These are phyloP conservation scores for Pythium aquatile DNA, from an alignment of 352 stramenopile species.

Conservation along the genomic window DNA sequence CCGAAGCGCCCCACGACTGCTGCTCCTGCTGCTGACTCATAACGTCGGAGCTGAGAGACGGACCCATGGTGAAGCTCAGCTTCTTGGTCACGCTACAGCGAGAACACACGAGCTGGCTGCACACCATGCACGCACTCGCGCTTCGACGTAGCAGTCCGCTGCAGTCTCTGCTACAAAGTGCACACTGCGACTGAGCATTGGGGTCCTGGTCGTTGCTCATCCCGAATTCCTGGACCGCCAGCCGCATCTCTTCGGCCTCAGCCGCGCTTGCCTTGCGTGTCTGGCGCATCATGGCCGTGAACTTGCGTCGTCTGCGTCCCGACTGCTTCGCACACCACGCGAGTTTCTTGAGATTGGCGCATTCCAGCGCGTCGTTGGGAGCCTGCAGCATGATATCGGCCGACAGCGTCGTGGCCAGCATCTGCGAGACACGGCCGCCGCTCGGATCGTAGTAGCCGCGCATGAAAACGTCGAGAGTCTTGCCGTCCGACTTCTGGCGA, in stretches of 20 bases:
- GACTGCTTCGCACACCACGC: slow-evolving; percentile 46
- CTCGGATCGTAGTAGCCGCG: slow-evolving; percentile 55
- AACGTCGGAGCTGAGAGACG: slow-evolving; percentile 15
- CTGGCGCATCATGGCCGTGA: slow-evolving; percentile 15
- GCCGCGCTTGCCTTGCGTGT: slow-evolving; percentile 1
- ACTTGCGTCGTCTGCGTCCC: slow-evolving; percentile 28
- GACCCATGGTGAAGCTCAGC: slow-evolving; percentile 28
- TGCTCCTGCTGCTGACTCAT: slow-evolving; percentile 2
- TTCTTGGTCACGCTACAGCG: slow-evolving; percentile 28
- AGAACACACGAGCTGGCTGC: slow-evolving; percentile 27
- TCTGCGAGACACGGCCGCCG: slow-evolving; percentile 34
- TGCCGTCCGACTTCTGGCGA: slow-evolving; percentile 33
- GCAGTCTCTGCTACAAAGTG: slow-evolving; percentile 23
- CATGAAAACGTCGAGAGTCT: slow-evolving; percentile 51
- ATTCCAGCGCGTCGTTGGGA: slow-evolving; percentile 40
- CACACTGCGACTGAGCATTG: slow-evolving; percentile 1
- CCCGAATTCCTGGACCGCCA: slow-evolving; percentile 14
- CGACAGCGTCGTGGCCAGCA: slow-evolving; percentile 46
- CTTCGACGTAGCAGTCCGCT: slow-evolving; percentile 19
- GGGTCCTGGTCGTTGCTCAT: slow-evolving; percentile 1
- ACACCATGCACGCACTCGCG: slow-evolving; percentile 26
- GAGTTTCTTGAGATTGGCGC: slow-evolving; percentile 62
- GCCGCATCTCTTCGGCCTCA: slow-evolving; percentile 19
- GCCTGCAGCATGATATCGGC: slow-evolving; percentile 44
- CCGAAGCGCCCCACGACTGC: neutral